phyloP scores from a whole-genome alignment of 371 early-diverging fungal genomes.

The Mortierella sp. region DNA sequence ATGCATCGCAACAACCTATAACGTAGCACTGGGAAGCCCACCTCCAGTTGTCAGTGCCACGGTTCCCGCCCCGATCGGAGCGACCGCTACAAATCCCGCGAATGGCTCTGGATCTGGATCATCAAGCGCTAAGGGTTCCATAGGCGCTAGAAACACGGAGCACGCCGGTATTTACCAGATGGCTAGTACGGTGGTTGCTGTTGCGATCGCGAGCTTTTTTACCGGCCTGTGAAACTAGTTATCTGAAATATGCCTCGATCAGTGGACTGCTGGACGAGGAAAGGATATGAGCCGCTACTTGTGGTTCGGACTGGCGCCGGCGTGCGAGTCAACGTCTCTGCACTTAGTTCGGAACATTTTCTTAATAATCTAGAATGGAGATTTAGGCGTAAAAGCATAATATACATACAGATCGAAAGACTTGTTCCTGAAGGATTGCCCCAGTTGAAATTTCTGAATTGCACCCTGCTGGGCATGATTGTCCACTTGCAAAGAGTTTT shows the following conservation, averaged over 20 bases:
- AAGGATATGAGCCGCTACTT: no score
- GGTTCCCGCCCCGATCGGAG: background rate
- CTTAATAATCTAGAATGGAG: no score
- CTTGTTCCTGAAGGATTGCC: no score
- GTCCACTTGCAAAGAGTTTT: no score
- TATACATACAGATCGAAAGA: background rate
- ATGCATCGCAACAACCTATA: slow-evolving; percentile 23
- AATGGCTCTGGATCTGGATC: no score
- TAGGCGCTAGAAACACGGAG: background rate
- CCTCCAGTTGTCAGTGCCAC: slow-evolving; percentile 1
- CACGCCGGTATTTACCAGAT: slow-evolving; percentile 1
- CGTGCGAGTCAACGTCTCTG: no score
- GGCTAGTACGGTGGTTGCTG: background rate
- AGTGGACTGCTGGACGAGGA: no score
- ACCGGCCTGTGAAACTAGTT: background rate
- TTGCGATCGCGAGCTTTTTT: slow-evolving; percentile 2
- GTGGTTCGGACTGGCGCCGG: no score
- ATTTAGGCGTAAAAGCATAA: background rate
- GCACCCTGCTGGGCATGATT: no score
- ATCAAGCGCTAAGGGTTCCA: background rate
- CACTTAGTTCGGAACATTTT: no score
- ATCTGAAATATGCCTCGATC: no score
- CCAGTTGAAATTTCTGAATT: no score
- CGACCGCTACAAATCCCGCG: background rate
- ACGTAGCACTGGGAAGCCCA: slow-evolving; percentile 8